Conservation (phyloP, 83 land plant species). For the Picea abies region DNA sequence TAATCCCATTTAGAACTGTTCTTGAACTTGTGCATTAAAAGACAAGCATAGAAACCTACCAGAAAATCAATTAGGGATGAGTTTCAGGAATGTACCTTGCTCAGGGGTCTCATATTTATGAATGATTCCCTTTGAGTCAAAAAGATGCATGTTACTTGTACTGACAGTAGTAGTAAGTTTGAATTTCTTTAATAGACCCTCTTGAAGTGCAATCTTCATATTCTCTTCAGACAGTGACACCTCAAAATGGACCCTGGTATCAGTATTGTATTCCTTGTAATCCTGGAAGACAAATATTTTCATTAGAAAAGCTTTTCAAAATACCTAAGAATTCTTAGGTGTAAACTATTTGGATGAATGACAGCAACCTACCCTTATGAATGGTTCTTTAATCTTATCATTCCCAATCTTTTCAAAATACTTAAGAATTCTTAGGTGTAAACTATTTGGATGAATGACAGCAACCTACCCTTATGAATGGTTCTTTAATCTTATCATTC, state of each 20-base stretch:
- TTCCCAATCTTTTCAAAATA: too few relatives aligned
- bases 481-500: too few relatives aligned
- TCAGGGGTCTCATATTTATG: constrained; percentile 94
- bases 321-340: too few relatives aligned
- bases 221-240: constrained; percentile 70
- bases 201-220: constrained; percentile 69
- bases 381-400: too few relatives aligned
- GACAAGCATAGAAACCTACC: neutral
- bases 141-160: constrained; percentile 97
- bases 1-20: too few relatives aligned
- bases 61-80: neutral
- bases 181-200: constrained; percentile 90
- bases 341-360: too few relatives aligned
- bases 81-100: constrained; percentile 58
- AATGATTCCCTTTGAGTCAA: constrained; percentile 79
- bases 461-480: too few relatives aligned
- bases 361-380: too few relatives aligned
- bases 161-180: constrained; percentile 90
- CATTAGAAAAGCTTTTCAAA: neutral
- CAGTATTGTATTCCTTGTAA: constrained; percentile 60
- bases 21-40: too few relatives aligned
- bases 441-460: too few relatives aligned
- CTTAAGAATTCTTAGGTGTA: too few relatives aligned
- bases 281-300: constrained; percentile 47
- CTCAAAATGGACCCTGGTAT: constrained; percentile 71